Evolutionary conservation across 228 moss, liverwort and hornwort genomes (phyloP), one percentile per base, ranked within the genome.

Genomic region (Sphagnum fallax): DNA sequence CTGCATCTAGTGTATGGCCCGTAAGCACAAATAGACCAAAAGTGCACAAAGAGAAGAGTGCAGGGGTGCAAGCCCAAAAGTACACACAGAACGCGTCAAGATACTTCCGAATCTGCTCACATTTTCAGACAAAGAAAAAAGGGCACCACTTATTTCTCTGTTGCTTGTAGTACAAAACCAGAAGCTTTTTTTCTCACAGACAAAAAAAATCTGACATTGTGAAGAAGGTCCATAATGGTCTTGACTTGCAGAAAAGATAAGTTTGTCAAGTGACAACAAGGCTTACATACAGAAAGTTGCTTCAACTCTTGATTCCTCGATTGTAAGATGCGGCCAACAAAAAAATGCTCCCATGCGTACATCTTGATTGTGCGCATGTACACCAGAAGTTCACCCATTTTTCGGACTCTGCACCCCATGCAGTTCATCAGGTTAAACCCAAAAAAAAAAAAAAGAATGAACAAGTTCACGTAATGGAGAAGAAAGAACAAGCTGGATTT

Each of bases 61-160:
- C 87, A 8, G 93, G 91, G 59, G 97, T 93, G 74, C 90, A 93
- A 51, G 87, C 85, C 93, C 97, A 97, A 67, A 97, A 91, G 70
- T 93, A 97, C 52, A 93, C 97, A 75, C 91, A 93, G 68, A 88
- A 91, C 12, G 97, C 97, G 72, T 93, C 97, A 73, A 97, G 69
- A 71, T 97, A 97, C 73, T 91, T 93, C 61, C 74, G 83, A 52
- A 85, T 81, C 96, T 96, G 84, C 72, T 75, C 52, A 67, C 51
- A 58, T 49, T 32, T 32, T 2, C 32, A 32, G 32, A 60, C 15
- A 11, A 60, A 15, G 2, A 11, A 32, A 32, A 32, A 32, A 2
- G 32, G 32, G 32, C 32, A 2, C 32, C 32, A 32, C 32, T 32
- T 32, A 32, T 32, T 32, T 32, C 32, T 32, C 32, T 32, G 32